These are phyloP conservation scores for Mortierella antarctica DNA, from an alignment of 192 early-diverging fungal species.

Conservation along the genomic window DNA sequence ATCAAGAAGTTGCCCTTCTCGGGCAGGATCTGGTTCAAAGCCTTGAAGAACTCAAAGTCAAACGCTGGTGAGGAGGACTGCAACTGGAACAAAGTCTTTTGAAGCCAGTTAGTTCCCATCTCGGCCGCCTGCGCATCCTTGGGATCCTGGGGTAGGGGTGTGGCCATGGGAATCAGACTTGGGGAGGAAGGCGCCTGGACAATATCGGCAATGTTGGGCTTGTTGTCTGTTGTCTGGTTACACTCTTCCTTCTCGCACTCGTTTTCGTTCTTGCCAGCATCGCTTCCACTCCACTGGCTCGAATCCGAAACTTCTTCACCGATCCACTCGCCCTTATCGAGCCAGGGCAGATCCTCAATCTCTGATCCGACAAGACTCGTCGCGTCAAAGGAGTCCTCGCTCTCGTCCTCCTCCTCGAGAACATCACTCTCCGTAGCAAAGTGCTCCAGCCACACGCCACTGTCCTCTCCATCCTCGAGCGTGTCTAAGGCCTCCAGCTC, in stretches of 20 bases:
- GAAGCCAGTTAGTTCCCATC: slow-evolving; percentile 54
- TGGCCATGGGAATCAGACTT: slow-evolving; percentile 38
- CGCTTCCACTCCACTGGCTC: slow-evolving; percentile 35
- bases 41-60: slow-evolving; percentile 44
- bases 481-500: slow-evolving; percentile 20
- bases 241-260: not conserved
- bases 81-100: slow-evolving; percentile 55
- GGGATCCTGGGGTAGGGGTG: slow-evolving; percentile 34
- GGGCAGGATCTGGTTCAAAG: slow-evolving; percentile 47
- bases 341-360: slow-evolving; percentile 39
- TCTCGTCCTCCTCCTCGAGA: slow-evolving; percentile 23
- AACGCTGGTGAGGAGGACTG: slow-evolving; percentile 44
- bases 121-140: slow-evolving; percentile 45
- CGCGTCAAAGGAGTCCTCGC: slow-evolving; percentile 25
- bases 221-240: not conserved
- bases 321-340: slow-evolving; percentile 49
- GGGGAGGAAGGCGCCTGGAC: slow-evolving; percentile 44
- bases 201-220: slow-evolving; percentile 22
- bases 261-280: slow-evolving; percentile 17
- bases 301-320: slow-evolving; percentile 43
- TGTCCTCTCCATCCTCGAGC: slow-evolving; percentile 30
- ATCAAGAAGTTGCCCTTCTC: slow-evolving; percentile 50
- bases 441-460: slow-evolving; percentile 34
- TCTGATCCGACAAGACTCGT: slow-evolving; percentile 45
- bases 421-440: slow-evolving; percentile 43